Conservation (phyloP, 768 basidiomycete genomes). For the Naematelia encephala region DNA sequence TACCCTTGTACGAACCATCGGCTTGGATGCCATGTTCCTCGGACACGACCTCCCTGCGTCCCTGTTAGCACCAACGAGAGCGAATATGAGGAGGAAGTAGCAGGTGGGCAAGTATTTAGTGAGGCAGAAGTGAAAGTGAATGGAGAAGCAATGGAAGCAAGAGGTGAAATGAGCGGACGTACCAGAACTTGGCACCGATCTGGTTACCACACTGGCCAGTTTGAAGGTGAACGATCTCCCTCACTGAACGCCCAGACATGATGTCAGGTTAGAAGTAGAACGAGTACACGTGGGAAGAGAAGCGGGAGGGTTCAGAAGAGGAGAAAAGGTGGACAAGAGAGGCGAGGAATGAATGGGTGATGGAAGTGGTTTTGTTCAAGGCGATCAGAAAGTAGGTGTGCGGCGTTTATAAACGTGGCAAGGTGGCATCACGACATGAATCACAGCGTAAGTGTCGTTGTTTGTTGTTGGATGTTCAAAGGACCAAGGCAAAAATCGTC, state of each 20-base stretch:
- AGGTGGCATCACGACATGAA: background rate
- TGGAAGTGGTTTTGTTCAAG: too few relatives aligned
- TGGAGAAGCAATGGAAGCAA: background rate
- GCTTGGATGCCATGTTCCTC: slow-evolving; percentile 95
- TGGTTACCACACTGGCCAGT: slow-evolving; percentile 99
- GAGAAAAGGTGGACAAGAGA: background rate
- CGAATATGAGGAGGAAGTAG: slow-evolving; percentile 65
- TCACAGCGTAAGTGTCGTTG: too few relatives aligned
- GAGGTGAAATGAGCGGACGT: slow-evolving; percentile 15
- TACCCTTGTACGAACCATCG: slow-evolving; percentile 90
- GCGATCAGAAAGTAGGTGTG: background rate
- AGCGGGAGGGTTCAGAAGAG: background rate
- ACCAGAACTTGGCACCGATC: slow-evolving; percentile 66
- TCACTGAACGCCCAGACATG: slow-evolving; percentile 37
- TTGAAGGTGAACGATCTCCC: slow-evolving; percentile 99
- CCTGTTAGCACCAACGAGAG: slow-evolving; percentile 52
- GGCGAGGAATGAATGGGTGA: background rate
- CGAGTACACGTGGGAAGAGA: background rate
- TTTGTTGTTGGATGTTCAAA: too few relatives aligned
- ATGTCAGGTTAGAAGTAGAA: background rate
- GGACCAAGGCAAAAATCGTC: too few relatives aligned
- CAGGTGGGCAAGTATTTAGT: too few relatives aligned
- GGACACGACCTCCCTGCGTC: slow-evolving; percentile 89
- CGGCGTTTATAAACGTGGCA: background rate
- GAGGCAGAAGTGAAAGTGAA: background rate